Base-by-base conservation (phyloP, 2,329 filamentous ascomycete genomes). In the Ophiostoma novo-ulmi region DNA sequence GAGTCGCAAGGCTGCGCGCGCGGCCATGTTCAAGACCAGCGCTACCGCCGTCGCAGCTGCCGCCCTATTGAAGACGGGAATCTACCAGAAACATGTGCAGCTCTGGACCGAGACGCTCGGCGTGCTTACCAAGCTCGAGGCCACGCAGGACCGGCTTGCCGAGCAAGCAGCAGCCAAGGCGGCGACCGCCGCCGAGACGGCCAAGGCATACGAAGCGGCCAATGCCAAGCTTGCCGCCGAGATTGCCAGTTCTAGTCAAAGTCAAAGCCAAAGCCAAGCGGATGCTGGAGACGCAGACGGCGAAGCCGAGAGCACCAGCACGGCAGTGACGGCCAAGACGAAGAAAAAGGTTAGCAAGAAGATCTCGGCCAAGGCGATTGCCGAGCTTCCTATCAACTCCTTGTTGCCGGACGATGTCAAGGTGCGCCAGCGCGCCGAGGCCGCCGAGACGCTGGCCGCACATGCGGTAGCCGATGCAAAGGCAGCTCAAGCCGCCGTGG, bases 91-190 rank as follows among this genome's bases (percentile, higher is more conserved):
- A 20, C 73, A 73, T 65, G 68, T 74, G 5, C 70, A 75, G 68
- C 64, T 77, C 11, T 77, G 77, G 76, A 73, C 71, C 11, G 74
- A 78, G 64, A 76, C 77, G 31, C 74, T 77, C 14, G 70, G 74
- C 8, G 72, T 75, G n/a, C 70, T 76, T 58, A 76, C 74, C 52
- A 75, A 74, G 52, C 72, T 77, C 14, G 75, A 76, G 70, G 31
- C 68, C 4, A 69, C 70, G 0, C 73, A 74, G 68, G 71, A 58
- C 31, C 72, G 64, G 26, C 67, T 73, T 39, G 72, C 69, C 5
- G 66, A 69, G 61, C 68, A 71, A 67, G 69, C 70, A 17, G 39
- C 67, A 1, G 35, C 35, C 8, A n/a, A 69, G 22, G 69, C 63
- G 36, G 55, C 68, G 67, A 73, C 52, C 39, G 64, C 72, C 55